Evolutionary conservation across 2,329 filamentous ascomycete genomes (phyloP), one percentile per base, ranked within the genome.

Genomic region (Monilinia vaccinii-corymbosi): DNA sequence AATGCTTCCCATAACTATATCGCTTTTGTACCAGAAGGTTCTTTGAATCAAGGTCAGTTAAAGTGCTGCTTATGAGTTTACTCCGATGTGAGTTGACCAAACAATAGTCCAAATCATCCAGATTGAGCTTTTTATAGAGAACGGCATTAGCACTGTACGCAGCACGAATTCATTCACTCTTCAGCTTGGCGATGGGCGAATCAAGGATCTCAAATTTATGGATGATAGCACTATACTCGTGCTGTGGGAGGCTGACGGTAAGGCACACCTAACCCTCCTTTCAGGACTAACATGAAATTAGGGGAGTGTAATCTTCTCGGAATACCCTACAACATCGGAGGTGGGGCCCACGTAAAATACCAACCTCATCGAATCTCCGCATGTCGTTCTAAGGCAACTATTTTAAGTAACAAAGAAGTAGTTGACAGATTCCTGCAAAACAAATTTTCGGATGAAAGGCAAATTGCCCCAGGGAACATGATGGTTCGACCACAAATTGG

Each of bases 131-230:
- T 42, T 48, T 28, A 64, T 72, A 23, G 66, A 71, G 55, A 70
- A 67, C 52, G 70, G 71, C 14, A 67, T 71, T 13, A 73, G 71
- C 55, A 64, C 63, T 40, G 50, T 67, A 9, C 51, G 62, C 11
- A 53, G 51, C n/a, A 61, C 63, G 8, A 63, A 65, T 48, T 63
- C 63, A 28, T 59, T 65, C 44, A 44, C 51, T 21, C 34, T 72
- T 10, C 61, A 68, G 44, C 61, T 73, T 50, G 69, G 68, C 25
- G 58, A 65, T 61, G 71, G 71, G 16, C 53, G 46, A 16, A 63
- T 73, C 38, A 68, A 66, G 56, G 71, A 72, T 61, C 38, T 72
- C 13, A 71, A 68, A 55, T 67, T 73, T 42, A 60, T 68, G 10
- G 65, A 71, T 48, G 62, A 68, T 42, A 59, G 23, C n/a, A 60